Conservation (phyloP, 2,329 filamentous ascomycete genomes). For the Nectriaceae sp. region DNA sequence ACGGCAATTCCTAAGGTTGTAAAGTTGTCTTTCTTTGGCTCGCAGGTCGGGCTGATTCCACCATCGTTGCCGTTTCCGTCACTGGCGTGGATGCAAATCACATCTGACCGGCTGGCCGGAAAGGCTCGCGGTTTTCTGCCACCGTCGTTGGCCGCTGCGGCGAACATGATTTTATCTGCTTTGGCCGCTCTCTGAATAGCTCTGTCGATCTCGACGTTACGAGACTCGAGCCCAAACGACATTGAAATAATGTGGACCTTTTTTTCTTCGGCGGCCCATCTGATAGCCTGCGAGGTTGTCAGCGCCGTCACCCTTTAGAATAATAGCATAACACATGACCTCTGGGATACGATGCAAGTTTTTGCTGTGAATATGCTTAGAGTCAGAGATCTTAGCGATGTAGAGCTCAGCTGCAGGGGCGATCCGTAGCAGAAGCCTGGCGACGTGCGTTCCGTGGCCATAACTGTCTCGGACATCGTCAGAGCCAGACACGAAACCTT, state of each 20-base stretch:
- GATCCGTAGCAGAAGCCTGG: not conserved
- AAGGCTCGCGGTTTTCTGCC: not conserved
- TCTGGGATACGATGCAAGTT: conserved; percentile 3
- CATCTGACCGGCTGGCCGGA: conserved; percentile 6
- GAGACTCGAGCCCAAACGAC: conserved; percentile 23
- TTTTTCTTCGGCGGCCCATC: conserved; percentile 16
- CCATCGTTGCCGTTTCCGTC: conserved; percentile 11
- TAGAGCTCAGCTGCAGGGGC: conserved; percentile 7
- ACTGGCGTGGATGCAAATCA: conserved; percentile 18
- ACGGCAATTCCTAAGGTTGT: conserved; percentile 7
- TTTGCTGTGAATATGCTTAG: not conserved
- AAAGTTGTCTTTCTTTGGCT: conserved; percentile 3
- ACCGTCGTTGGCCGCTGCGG: conserved; percentile 5
- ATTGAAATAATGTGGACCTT: conserved; percentile 29
- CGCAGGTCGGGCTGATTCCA: conserved; percentile 6
- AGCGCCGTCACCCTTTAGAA: too few relatives aligned
- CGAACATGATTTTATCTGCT: conserved; percentile 5
- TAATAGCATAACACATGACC: too few relatives aligned
- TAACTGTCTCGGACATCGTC: not conserved
- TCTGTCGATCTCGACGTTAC: conserved; percentile 2
- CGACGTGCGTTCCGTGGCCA: conserved; percentile 9
- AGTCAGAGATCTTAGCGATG: conserved; percentile 6
- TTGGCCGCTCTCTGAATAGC: conserved; percentile 5
- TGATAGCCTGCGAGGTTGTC: conserved; percentile 19
- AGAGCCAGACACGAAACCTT: not conserved